phyloP scores from a whole-genome alignment of 2,329 filamentous ascomycete genomes.

The Curvularia sp. region DNA sequence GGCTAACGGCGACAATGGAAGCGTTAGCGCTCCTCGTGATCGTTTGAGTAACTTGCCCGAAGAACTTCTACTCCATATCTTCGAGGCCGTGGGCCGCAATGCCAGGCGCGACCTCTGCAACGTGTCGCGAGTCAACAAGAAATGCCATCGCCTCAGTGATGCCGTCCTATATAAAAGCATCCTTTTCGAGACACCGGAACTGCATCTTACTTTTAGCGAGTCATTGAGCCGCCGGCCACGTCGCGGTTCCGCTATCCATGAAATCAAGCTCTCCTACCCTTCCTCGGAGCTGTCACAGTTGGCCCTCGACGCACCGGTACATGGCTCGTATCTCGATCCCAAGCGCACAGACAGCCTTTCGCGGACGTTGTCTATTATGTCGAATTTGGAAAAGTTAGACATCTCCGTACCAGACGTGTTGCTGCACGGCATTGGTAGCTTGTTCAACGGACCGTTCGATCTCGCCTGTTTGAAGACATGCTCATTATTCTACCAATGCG shows the following conservation, averaged over 20 bases:
- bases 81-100: conserved; percentile 35
- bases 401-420: conserved; percentile 42
- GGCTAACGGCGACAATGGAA: conserved; percentile 5
- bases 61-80: conserved; percentile 43
- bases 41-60: conserved; percentile 35
- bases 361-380: conserved; percentile 44
- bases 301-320: conserved; percentile 39
- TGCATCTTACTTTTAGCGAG: conserved; percentile 46
- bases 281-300: conserved; percentile 42
- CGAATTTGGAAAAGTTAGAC: conserved; percentile 44
- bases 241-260: conserved; percentile 44
- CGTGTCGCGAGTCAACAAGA: conserved; percentile 41
- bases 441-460: conserved; percentile 47
- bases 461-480: conserved; percentile 43
- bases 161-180: conserved; percentile 44
- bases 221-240: conserved; percentile 41
- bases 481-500: conserved; percentile 43
- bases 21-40: conserved; percentile 14
- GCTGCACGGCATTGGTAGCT: conserved; percentile 40
- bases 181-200: conserved; percentile 41
- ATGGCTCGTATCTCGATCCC: conserved; percentile 34
- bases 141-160: conserved; percentile 42
- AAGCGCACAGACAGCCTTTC: conserved; percentile 41
- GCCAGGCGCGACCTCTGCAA: conserved; percentile 41
- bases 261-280: conserved; percentile 42